These are phyloP conservation scores for Teunomyces gatunensis DNA, from an alignment of 805 yeast species.

Conservation along the genomic window DNA sequence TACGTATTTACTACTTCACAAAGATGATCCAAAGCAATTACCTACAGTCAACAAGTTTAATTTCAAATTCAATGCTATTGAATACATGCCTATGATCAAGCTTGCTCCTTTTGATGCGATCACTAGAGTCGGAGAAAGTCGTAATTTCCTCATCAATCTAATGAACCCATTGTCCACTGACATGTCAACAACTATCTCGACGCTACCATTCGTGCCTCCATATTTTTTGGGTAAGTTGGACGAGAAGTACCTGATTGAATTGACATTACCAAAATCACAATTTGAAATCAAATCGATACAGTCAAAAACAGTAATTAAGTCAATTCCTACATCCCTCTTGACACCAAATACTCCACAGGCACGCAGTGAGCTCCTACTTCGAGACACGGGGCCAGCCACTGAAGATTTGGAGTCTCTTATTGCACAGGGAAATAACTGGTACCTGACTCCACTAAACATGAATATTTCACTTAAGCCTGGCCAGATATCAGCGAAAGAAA, in stretches of 20 bases:
- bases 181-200: slow-evolving; percentile 21
- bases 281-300: slow-evolving; percentile 16
- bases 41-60: slow-evolving; percentile 22
- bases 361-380: slow-evolving; percentile 28
- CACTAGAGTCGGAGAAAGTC: slow-evolving; percentile 11
- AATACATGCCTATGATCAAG: slow-evolving; percentile 29
- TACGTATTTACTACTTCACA: slow-evolving; percentile 24
- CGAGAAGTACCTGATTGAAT: slow-evolving; percentile 5
- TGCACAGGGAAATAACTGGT: slow-evolving; percentile 34
- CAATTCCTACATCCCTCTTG: slow-evolving; percentile 34
- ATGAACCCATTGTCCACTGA: slow-evolving; percentile 29
- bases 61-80: slow-evolving; percentile 32
- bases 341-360: slow-evolving; percentile 27
- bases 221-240: slow-evolving; percentile 2
- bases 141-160: slow-evolving; percentile 25
- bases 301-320: slow-evolving; percentile 21
- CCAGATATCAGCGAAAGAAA: too few species aligned
- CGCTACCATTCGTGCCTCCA: slow-evolving; percentile 18
- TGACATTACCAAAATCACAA: slow-evolving; percentile 26
- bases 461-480: not conserved
- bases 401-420: slow-evolving; percentile 14
- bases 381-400: slow-evolving; percentile 11
- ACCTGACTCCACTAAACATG: slow-evolving; percentile 28
- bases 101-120: slow-evolving; percentile 8
- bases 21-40: slow-evolving; percentile 22